Evolutionary conservation across 495 filamentous ascomycete genomes (phyloP).

Genomic region (Penicillium mononematosum): DNA sequence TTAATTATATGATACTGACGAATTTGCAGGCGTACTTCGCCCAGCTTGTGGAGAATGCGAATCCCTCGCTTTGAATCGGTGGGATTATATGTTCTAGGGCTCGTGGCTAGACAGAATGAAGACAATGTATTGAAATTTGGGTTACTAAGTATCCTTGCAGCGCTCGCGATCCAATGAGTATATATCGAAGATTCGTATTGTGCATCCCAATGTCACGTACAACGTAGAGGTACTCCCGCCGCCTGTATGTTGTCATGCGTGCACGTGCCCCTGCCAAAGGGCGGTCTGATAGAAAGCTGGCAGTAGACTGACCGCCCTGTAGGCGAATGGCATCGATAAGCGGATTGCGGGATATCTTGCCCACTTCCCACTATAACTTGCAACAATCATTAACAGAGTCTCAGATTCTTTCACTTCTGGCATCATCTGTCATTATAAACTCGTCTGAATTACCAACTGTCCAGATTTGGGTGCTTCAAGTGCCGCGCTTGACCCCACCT

Average conservation of each 20-base stretch:
- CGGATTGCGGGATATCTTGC: slow-evolving; percentile 3
- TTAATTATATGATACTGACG: not conserved
- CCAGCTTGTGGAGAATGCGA: slow-evolving; percentile 21
- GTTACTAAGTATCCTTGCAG: too few species aligned
- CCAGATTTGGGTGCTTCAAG: slow-evolving; percentile 31
- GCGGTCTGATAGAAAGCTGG: not conserved
- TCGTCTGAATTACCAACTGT: slow-evolving; percentile 20
- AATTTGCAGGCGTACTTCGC: slow-evolving; percentile 27
- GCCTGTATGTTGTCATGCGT: not conserved
- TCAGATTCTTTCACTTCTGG: not conserved
- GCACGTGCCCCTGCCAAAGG: not conserved
- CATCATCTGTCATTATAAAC: not conserved
- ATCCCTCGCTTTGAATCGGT: slow-evolving; percentile 13
- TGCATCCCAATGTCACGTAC: too few species aligned
- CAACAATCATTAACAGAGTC: not conserved
- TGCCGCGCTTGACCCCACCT: slow-evolving; percentile 36
- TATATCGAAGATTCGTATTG: too few species aligned
- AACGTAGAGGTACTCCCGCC: too few species aligned
- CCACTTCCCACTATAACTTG: not conserved
- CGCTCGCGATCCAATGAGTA: too few species aligned
- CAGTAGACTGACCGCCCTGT: slow-evolving; percentile 10
- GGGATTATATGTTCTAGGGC: not conserved
- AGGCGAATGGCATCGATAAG: slow-evolving; percentile 10
- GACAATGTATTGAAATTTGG: too few species aligned
- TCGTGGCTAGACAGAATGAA: not conserved